Evolutionary conservation across 257 asterid species (phyloP), one percentile per base, ranked within the genome.

Genomic region (Leonotis leonurus): DNA sequence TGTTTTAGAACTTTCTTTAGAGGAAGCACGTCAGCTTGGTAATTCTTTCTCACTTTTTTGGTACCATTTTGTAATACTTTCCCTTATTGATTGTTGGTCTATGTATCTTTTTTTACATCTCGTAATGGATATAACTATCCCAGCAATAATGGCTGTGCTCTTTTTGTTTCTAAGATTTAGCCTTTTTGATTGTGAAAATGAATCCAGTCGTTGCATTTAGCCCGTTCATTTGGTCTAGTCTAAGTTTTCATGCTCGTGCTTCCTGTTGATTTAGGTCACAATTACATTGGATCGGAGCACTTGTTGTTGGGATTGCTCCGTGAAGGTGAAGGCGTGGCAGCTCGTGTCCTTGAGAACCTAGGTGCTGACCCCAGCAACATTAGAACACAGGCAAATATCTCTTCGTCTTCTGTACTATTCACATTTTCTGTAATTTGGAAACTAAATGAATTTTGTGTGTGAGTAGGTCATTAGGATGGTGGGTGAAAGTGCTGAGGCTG

Each of bases 1-100:
- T 56, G 99, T 92, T 25, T 52, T 92, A 30, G 99, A 92, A 73
- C 99, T 92, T 60, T 92, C 99, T 8, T 72, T 92, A 3, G 99
- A 92, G 83, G 99, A 92, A 80, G 99, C 99, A 58, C 95, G 99
- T 14, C 99, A 92, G 60, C 97, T 92, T 60, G 99, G 98, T 92
- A 81, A 76, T 25, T 49, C 9, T 65, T 72, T 35, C 64, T 26
- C 39, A 17, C 25, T 40, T 41, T 36, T 9, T n/a, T 41, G 3
- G 16, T 3, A 36, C 6, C 9, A 18, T 50, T 27, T 13, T 33
- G 9, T 29, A 17, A 39, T 39, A 16, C 14, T 13, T 37, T 57
- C 21, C 14, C 69, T n/a, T 33, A 24, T 36, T 22, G 60, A 22
- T 46, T 70, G 14, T 13, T 56, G 25, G 54, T 58, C 62, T 18